Evolutionary conservation across 2,329 filamentous ascomycete genomes (phyloP).

Genomic region (Fusarium stilboides): DNA sequence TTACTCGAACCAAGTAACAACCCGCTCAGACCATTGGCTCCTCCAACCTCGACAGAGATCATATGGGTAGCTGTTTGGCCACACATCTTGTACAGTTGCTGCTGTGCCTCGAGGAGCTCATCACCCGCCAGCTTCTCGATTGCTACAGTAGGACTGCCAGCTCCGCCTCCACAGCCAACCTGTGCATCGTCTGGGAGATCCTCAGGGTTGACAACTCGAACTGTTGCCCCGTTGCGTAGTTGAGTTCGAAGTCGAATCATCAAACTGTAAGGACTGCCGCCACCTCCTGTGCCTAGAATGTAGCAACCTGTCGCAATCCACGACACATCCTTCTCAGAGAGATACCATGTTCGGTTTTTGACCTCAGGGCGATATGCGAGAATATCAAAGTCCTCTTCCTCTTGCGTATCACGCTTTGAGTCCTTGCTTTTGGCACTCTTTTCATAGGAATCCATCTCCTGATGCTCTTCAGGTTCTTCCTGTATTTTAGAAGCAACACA

Average conservation of each 20-base stretch:
- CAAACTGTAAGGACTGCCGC: slow-evolving; percentile 68
- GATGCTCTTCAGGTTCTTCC: slow-evolving; percentile 10
- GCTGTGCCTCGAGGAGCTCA: slow-evolving; percentile 67
- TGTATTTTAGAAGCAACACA: slow-evolving; percentile 1
- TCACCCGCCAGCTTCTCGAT: slow-evolving; percentile 73
- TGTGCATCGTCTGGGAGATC: slow-evolving; percentile 66
- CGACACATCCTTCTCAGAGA: slow-evolving; percentile 70
- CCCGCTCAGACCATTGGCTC: slow-evolving; percentile 73
- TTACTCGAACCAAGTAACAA: slow-evolving; percentile 69
- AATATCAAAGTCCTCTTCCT: slow-evolving; percentile 53
- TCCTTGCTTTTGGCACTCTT: slow-evolving; percentile 20
- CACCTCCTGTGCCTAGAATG: slow-evolving; percentile 73
- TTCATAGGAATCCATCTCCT: slow-evolving; percentile 45
- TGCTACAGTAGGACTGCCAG: slow-evolving; percentile 72
- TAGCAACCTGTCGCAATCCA: slow-evolving; percentile 73
- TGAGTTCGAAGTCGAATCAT: slow-evolving; percentile 67
- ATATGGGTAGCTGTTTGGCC: slow-evolving; percentile 67
- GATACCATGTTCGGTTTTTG: slow-evolving; percentile 67
- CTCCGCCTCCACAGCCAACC: slow-evolving; percentile 70
- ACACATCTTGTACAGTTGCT: slow-evolving; percentile 68
- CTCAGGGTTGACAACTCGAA: slow-evolving; percentile 66
- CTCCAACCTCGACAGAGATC: slow-evolving; percentile 77
- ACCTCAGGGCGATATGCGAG: slow-evolving; percentile 65
- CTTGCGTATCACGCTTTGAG: slow-evolving; percentile 3
- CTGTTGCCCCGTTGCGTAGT: slow-evolving; percentile 64